A percentile compares a stretch with the other conserved stretches of the same genome.
Conservation (phyloP, 169 alveolate genomes). For the Plasmodium vinckei region DNA sequence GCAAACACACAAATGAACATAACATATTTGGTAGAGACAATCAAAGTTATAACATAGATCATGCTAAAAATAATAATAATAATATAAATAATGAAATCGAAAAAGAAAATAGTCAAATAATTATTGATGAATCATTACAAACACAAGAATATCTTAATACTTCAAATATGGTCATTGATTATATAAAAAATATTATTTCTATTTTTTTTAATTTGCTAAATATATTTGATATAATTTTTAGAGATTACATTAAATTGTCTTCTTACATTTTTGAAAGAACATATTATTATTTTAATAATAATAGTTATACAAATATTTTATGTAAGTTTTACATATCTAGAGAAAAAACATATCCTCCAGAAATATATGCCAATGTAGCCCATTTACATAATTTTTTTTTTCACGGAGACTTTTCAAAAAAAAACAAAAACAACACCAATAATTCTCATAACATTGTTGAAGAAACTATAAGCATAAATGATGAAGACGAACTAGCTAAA, state of each 20-base stretch:
- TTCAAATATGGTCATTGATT: conserved; percentile 25
- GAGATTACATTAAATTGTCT: conserved; percentile 14
- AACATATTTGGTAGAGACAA: neutral
- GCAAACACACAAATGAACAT: neutral
- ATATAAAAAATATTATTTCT: conserved; percentile 17
- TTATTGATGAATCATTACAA: conserved; percentile 21
- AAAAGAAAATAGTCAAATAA: neutral
- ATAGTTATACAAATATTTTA: neutral
- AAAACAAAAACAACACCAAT: neutral
- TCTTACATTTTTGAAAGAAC: conserved; percentile 48
- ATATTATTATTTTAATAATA: conserved; percentile 7
- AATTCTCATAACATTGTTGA: too few species aligned
- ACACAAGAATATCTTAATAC: conserved; percentile 16
- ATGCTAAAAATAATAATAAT: too few species aligned
- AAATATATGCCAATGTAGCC: conserved; percentile 8
- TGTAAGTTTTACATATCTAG: conserved; percentile 13
- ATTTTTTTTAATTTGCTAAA: conserved; percentile 19
- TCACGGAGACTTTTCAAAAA: neutral
- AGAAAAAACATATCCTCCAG: conserved; percentile 10
- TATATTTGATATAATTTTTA: conserved; percentile 22
- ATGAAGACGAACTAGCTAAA: too few species aligned
- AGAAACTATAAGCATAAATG: too few species aligned
- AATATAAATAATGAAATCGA: too few species aligned
- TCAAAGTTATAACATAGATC: neutral
- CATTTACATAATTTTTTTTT: conserved; percentile 43